Evolutionary conservation across 192 early-diverging fungal species (phyloP).

Genomic region (Entophlyctis helioformis): DNA sequence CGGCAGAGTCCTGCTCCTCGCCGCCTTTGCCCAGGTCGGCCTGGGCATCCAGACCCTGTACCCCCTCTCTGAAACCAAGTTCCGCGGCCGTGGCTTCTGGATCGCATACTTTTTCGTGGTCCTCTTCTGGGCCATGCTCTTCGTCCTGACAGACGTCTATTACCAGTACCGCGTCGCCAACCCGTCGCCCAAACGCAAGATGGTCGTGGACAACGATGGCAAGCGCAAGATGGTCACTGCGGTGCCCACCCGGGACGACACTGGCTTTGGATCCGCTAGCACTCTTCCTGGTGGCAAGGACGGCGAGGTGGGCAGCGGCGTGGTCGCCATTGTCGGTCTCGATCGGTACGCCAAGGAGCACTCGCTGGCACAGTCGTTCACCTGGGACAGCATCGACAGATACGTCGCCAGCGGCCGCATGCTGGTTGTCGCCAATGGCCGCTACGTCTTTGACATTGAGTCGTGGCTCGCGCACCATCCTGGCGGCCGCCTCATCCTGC

Average conservation of each 20-base stretch:
- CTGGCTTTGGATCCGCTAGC: too few relatives aligned
- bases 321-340: too few relatives aligned
- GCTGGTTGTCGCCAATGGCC: constrained; percentile 16
- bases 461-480: constrained; percentile 14
- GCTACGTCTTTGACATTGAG: constrained; percentile 10
- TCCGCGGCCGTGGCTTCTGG: constrained; percentile 19
- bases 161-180: too few relatives aligned
- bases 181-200: too few relatives aligned
- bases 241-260: too few relatives aligned
- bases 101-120: constrained; percentile 16
- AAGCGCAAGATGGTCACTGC: too few relatives aligned
- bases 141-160: constrained; percentile 14
- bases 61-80: constrained; percentile 10
- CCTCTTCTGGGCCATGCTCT: constrained; percentile 11
- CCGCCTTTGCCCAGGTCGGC: constrained; percentile 14
- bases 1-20: constrained; percentile 8
- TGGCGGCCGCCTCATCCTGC: constrained; percentile 15
- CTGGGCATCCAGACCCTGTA: constrained; percentile 25
- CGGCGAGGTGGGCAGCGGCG: too few relatives aligned
- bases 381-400: constrained; percentile 18
- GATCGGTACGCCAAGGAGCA: too few relatives aligned
- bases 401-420: too few relatives aligned
- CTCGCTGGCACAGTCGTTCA: too few relatives aligned
- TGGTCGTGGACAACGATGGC: too few relatives aligned
- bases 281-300: too few relatives aligned